phyloP scores from a whole-genome alignment of 2,329 filamentous ascomycete species.

The Catunica adiposa region DNA sequence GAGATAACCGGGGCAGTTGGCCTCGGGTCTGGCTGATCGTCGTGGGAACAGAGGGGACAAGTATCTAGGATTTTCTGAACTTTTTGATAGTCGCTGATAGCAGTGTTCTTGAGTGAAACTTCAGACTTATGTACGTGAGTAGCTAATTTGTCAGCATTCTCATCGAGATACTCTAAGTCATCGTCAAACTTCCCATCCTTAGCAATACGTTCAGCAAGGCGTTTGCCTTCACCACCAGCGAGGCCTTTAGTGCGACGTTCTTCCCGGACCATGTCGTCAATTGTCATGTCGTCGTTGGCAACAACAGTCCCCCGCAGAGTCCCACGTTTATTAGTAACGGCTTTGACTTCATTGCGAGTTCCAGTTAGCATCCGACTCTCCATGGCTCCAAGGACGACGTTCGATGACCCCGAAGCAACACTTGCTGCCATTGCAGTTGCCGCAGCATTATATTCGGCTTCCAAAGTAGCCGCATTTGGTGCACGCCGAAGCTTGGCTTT shows the following conservation, averaged over 20 bases:
- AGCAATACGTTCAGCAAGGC: slow-evolving; percentile 81
- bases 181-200: slow-evolving; percentile 85
- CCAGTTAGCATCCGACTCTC: slow-evolving; percentile 80
- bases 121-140: slow-evolving; percentile 77
- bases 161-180: slow-evolving; percentile 92
- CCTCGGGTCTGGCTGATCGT: slow-evolving; percentile 49
- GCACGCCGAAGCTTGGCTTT: slow-evolving; percentile 77
- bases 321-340: slow-evolving; percentile 64
- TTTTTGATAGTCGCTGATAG: slow-evolving; percentile 78
- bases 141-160: slow-evolving; percentile 82
- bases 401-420: slow-evolving; percentile 31
- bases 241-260: slow-evolving; percentile 72
- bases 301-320: slow-evolving; percentile 69
- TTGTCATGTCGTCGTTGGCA: slow-evolving; percentile 87
- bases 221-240: slow-evolving; percentile 60
- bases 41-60: slow-evolving; percentile 84
- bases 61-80: slow-evolving; percentile 72
- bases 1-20: slow-evolving; percentile 76
- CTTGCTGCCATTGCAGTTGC: slow-evolving; percentile 37
- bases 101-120: slow-evolving; percentile 69
- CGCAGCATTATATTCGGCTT: slow-evolving; percentile 69
- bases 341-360: slow-evolving; percentile 53
- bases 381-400: slow-evolving; percentile 68
- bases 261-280: slow-evolving; percentile 94
- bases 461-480: slow-evolving; percentile 57